Conservation (phyloP, 2,329 filamentous ascomycete species). For the Diaporthe capsici region DNA sequence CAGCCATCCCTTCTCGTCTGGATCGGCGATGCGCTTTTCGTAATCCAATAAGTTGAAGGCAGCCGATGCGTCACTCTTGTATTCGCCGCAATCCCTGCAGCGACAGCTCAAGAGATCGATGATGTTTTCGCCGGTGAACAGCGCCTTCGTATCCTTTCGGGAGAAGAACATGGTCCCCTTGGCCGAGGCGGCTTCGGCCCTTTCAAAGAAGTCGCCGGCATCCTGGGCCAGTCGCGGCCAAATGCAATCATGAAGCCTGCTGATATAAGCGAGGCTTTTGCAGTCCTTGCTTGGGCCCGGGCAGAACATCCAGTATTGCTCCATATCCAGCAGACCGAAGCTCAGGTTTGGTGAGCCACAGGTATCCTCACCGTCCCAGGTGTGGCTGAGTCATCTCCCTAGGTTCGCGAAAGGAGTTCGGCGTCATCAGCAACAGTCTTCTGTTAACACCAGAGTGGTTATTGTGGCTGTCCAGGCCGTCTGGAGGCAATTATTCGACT, state of each 20-base stretch:
- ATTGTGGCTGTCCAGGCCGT: background rate
- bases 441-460: background rate
- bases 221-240: conserved; percentile 2
- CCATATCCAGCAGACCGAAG: background rate
- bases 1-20: background rate
- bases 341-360: background rate
- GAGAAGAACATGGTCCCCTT: conserved; percentile 7
- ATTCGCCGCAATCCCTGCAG: conserved; percentile 2
- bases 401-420: too few relatives aligned
- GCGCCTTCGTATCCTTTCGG: background rate
- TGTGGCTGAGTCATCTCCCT: too few relatives aligned
- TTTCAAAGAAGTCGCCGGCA: background rate
- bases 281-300: background rate
- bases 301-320: background rate
- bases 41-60: background rate
- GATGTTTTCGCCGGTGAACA: background rate
- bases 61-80: conserved; percentile 1
- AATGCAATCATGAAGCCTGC: background rate
- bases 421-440: too few relatives aligned
- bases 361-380: background rate
- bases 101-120: background rate
- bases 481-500: background rate
- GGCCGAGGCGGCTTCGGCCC: background rate
- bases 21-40: background rate
- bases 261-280: background rate